phyloP scores from a whole-genome alignment of 768 basidiomycete species.

The Mycena galericulata region DNA sequence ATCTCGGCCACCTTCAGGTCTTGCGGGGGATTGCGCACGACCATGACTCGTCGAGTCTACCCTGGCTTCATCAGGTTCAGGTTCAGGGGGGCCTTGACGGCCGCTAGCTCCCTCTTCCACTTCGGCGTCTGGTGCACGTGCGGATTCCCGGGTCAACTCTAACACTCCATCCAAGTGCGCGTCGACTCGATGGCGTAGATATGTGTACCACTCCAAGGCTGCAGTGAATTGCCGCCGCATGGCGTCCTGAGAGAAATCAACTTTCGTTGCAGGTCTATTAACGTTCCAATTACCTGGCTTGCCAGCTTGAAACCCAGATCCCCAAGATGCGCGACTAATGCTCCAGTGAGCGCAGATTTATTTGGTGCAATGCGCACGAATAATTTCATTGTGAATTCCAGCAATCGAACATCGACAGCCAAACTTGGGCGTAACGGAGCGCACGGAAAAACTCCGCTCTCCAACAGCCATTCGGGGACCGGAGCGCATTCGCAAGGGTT shows the following conservation, averaged over 20 bases:
- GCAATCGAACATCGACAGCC: constrained; percentile 40
- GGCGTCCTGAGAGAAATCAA: background rate
- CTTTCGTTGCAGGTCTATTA: background rate
- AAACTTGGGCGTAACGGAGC: constrained; percentile 39
- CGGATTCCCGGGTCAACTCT: too few species aligned
- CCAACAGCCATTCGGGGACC: constrained; percentile 36
- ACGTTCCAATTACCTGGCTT: background rate
- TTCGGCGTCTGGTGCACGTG: too few species aligned
- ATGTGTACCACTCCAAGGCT: background rate
- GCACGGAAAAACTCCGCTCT: constrained; percentile 42
- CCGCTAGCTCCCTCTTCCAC: too few species aligned
- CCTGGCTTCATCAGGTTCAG: too few species aligned
- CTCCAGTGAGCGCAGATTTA: constrained; percentile 33
- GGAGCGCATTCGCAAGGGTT: background rate
- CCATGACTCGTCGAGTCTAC: too few species aligned
- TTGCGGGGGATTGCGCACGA: background rate
- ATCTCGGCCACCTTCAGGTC: background rate
- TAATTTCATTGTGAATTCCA: constrained; percentile 35
- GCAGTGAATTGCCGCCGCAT: background rate
- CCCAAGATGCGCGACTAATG: constrained; percentile 25
- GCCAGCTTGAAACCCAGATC: background rate
- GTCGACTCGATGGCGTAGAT: background rate
- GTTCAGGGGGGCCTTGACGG: too few species aligned
- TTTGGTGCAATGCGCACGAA: constrained; percentile 37
- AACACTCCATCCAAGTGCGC: background rate